These are phyloP conservation scores for Thelephora aurantiotincta DNA, from an alignment of 768 basidiomycete species.

Conservation along the genomic window DNA sequence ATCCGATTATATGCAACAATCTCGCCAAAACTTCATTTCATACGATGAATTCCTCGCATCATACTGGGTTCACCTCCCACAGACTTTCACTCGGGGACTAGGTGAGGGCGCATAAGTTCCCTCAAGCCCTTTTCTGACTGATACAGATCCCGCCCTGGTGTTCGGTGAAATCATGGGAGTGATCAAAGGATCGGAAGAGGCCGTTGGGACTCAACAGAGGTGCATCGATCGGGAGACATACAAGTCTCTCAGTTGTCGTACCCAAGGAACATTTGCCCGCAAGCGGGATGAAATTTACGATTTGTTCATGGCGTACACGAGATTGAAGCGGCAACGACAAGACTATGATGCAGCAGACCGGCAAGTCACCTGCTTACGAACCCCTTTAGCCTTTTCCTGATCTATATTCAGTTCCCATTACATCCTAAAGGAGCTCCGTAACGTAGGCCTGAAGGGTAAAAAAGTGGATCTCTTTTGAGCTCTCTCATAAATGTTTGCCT, in stretches of 20 bases:
- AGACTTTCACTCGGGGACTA: constrained; percentile 33
- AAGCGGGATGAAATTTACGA: constrained; percentile 33
- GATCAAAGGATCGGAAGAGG: constrained; percentile 53
- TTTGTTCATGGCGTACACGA: constrained; percentile 38
- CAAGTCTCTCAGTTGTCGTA: constrained; percentile 27
- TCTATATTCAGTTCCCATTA: constrained; percentile 30
- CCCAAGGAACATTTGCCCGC: constrained; percentile 32
- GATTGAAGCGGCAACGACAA: constrained; percentile 24
- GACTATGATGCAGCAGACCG: constrained; percentile 50
- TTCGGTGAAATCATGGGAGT: constrained; percentile 57
- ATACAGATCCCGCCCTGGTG: constrained; percentile 42
- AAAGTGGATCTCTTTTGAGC: constrained; percentile 44
- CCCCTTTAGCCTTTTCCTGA: not conserved
- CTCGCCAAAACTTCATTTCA: constrained; percentile 18
- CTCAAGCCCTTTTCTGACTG: not conserved
- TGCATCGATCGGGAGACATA: constrained; percentile 31
- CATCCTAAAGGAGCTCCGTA: constrained; percentile 24
- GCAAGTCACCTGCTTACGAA: constrained; percentile 14
- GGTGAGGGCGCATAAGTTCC: constrained; percentile 20
- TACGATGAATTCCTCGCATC: constrained; percentile 30
- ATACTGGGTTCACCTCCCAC: constrained; percentile 51
- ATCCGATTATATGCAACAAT: constrained; percentile 2
- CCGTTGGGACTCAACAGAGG: constrained; percentile 20
- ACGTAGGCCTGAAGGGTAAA: constrained; percentile 20
- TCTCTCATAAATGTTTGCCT: not conserved